Evolutionary conservation across 257 asterid genomes (phyloP), one percentile per base, ranked within the genome.

Genomic region (Solanum infundibuliforme): DNA sequence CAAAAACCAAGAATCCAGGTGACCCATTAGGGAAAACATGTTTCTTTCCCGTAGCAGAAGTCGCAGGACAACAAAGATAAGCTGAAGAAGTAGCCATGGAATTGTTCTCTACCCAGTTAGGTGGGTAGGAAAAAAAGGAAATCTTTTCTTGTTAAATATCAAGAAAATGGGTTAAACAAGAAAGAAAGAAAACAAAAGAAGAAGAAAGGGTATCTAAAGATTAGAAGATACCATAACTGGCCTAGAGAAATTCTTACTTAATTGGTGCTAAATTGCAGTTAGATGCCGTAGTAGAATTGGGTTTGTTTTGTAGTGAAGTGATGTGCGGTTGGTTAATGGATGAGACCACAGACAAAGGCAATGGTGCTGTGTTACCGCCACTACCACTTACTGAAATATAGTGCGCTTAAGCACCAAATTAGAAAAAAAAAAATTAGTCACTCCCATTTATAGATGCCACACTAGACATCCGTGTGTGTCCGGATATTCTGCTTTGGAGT

Each of bases 1-100:
- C 82, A 5, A 68, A 84, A 46, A 76, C 68, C n/a, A 83, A 82
- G 72, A 88, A 62, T 86, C 94, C 90, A 65, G 89, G 88, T 34
- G 92, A 71, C 27, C 90, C 92, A 35, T 58, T 8, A 83, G 89
- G 89, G 90, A 88, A 89, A 86, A 66, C 60, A 38, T 86, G 41
- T 32, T 90, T 88, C 89, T 75, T 88, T 35, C 94, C 92, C 25
- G 93, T 21, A 39, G 89, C 87, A 3, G 90, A 87, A 77, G 88
- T 92, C 18, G 94, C 93, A 35, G 95, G 94, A 84, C 91, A 92
- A 90, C 92, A 93, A 68, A 94, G 87, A 86, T 91, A 92, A 90
- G 93, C 89, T 66, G 94, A 88, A 88, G 95, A 90, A 91, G 93
- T 90, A 79, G 96, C 93, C 95, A 93, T 93, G 23, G 41, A 83